Base-by-base conservation (phyloP, 148 eudicot genomes). In the Chenopodium formosanum region DNA sequence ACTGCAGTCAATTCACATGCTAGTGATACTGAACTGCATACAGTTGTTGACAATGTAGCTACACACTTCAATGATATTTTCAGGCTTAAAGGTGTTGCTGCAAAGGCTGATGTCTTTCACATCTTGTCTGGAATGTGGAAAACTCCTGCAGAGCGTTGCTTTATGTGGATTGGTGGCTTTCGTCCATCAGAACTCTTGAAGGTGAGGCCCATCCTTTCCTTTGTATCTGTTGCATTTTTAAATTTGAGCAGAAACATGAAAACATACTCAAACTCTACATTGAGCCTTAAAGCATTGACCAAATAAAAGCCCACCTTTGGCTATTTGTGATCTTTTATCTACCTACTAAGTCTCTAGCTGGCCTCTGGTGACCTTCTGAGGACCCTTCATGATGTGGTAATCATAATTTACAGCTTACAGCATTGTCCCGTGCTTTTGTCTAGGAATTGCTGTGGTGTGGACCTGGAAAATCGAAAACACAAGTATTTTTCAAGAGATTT, bases 121-220 rank as follows among this genome's bases (percentile, higher is more conserved):
- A 87, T 95, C 79, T 88, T 95, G 82, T 95, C 97, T 31, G 99
- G 99, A 79, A 95, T 95, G 97, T 95, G 99, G 99, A 95, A 92
- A 84, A 91, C 97, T 72, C 99, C 97, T 22, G 97, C 97, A 62
- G 99, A 95, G 76, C 92, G 99, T 82, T 93, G 97, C 83, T 95
- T 95, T 84, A 87, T 95, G 94, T 95, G 99, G 99, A 89, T 95
- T 64, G 99, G 99, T 75, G 99, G 95, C 53, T 93, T 93, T 80
- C 94, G 99, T 74, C 90, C 99, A 11, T 95, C 99, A 77, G 99
- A 95, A 82, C 89, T 95, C 48, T 91, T 95, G 75, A 95, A 95
- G 93, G 99, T 92, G 83, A 83, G 87, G 27, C 56, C 56, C 76
- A 68, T 56, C 62, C 62, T 14, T 50, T 56, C 62, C 62, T 56